Percentiles rank a stretch among this genome's conserved stretches.
These are phyloP conservation scores for Porcisia deanei DNA, from an alignment of 208 protist species.

Conservation along the genomic window DNA sequence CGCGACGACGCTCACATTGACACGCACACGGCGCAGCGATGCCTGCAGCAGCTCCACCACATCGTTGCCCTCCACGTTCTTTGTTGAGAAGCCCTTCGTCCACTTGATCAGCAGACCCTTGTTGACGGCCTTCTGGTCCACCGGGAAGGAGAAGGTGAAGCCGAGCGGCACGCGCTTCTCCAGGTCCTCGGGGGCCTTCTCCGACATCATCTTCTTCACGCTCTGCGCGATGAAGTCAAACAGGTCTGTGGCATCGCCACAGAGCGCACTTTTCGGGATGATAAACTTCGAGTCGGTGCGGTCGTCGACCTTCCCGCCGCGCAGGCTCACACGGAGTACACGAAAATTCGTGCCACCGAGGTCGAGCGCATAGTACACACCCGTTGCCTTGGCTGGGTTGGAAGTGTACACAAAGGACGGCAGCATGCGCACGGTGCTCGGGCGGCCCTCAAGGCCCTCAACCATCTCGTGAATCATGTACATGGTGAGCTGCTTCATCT, in stretches of 20 bases:
- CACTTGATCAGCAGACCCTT: slow-evolving; percentile 85
- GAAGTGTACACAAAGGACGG: slow-evolving; percentile 83
- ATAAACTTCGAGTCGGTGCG: slow-evolving; percentile 50
- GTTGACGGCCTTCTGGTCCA: slow-evolving; percentile 78
- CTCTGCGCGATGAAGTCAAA: slow-evolving; percentile 89
- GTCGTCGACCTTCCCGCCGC: slow-evolving; percentile 48
- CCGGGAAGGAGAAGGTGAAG: slow-evolving; percentile 95
- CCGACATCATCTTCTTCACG: slow-evolving; percentile 65
- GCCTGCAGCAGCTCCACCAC: slow-evolving; percentile 86
- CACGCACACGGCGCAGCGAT: slow-evolving; percentile 51
- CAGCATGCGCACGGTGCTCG: slow-evolving; percentile 84
- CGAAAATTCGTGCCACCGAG: slow-evolving; percentile 93
- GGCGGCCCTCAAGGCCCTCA: slow-evolving; percentile 72
- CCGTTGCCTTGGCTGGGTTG: slow-evolving; percentile 51
- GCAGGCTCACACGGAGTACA: slow-evolving; percentile 70
- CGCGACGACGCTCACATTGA: slow-evolving; percentile 85
- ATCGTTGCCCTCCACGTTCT: slow-evolving; percentile 85
- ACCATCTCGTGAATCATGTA: slow-evolving; percentile 89
- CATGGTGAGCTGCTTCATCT: slow-evolving; percentile 67
- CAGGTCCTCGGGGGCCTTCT: slow-evolving; percentile 65
- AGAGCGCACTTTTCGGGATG: slow-evolving; percentile 57
- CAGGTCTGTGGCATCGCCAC: slow-evolving; percentile 58
- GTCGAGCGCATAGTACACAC: slow-evolving; percentile 89
- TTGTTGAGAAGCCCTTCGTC: slow-evolving; percentile 92
- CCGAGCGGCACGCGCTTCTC: slow-evolving; percentile 67